Conservation (phyloP, 1,139 yeast species). For the Candida smagusa region DNA sequence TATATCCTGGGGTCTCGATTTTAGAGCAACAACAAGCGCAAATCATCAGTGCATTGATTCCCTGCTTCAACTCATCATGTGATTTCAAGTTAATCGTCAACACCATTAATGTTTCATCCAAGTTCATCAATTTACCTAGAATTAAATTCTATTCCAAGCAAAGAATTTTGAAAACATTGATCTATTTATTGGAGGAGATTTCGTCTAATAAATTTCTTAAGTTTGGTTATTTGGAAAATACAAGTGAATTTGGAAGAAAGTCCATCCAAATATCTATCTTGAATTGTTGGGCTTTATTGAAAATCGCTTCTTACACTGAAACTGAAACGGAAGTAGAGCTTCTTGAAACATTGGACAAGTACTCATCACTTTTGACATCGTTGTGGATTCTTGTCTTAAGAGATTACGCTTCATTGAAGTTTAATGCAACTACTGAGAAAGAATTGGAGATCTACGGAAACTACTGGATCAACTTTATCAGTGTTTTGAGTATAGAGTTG, state of each 20-base stretch:
- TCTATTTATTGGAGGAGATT: conserved; percentile 63
- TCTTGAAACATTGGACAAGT: conserved; percentile 49
- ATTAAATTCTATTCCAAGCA: conserved; percentile 47
- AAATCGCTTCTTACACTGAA: conserved; percentile 40
- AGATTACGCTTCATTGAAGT: conserved; percentile 69
- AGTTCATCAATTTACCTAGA: conserved; percentile 55
- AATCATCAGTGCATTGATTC: conserved; percentile 83
- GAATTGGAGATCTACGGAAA: conserved; percentile 57
- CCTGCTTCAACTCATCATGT: conserved; percentile 78
- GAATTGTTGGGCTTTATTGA: conserved; percentile 86
- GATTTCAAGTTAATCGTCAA: conserved; percentile 71
- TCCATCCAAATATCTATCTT: conserved; percentile 69
- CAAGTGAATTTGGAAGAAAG: conserved; percentile 55
- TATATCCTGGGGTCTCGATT: conserved; percentile 67
- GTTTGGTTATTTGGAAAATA: conserved; percentile 41
- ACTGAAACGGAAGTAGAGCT: conserved; percentile 34
- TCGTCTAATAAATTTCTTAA: conserved; percentile 42
- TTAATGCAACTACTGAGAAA: conserved; percentile 45
- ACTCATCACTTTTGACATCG: conserved; percentile 61
- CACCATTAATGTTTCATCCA: conserved; percentile 79
- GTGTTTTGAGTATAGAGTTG: conserved; percentile 68
- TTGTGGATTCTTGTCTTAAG: conserved; percentile 76
- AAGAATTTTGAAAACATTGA: conserved; percentile 67
- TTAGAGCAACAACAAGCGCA: conserved; percentile 95
- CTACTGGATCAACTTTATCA: conserved; percentile 78